Base-by-base conservation (phyloP, 2,329 filamentous ascomycete species). In the Neofusicoccum umdonicola region DNA sequence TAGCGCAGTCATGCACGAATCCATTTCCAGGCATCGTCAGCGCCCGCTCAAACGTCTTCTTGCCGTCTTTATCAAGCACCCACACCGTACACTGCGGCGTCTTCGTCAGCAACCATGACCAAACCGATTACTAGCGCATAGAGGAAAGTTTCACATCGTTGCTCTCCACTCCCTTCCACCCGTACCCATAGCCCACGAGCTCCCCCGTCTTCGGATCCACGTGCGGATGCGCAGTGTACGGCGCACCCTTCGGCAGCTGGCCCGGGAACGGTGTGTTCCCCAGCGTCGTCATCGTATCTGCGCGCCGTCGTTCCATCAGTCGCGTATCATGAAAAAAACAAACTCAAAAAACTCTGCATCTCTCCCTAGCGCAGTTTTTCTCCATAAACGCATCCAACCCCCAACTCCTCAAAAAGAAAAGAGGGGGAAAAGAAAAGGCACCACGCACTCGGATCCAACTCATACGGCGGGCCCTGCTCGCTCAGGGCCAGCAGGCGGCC, bases 1-100 rank as follows among this genome's bases (percentile, higher is more conserved):
- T 5, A 77, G 73, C 78, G 62, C 76, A 78, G 62, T 81, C 79
- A 68, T 81, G 79, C 39, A 81, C 79, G 74, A 80, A 77, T 0
- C 69, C 78, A 2, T 71, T 71, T 0, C 76, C 71, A 1, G 78
- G 79, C 0, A 73, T 68, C 8, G 74, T 67, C 12, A 78, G 52
- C 76, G 77, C 79, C 3, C 72, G 67, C 0, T 67, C 68, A 50
- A 80, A 70, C 0, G 67, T 71, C 7, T 75, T 69, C 15, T 69
- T 71, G 7, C 78, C 77, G 34, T 70, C 67, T 0, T 69, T 60
- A 15, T 67, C 64, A 17, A 80, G 64, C 6, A 62, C 70, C 60
- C 74, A 80, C 1, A 56, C 51, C 17, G 51, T 42, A 35, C 51
- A 56, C 51, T 56, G 77, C 1, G 19, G 19, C 19, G 19, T 19